Evolutionary conservation across 139 green algal species (phyloP).

Genomic region (Chlamydomonas asymmetrica): DNA sequence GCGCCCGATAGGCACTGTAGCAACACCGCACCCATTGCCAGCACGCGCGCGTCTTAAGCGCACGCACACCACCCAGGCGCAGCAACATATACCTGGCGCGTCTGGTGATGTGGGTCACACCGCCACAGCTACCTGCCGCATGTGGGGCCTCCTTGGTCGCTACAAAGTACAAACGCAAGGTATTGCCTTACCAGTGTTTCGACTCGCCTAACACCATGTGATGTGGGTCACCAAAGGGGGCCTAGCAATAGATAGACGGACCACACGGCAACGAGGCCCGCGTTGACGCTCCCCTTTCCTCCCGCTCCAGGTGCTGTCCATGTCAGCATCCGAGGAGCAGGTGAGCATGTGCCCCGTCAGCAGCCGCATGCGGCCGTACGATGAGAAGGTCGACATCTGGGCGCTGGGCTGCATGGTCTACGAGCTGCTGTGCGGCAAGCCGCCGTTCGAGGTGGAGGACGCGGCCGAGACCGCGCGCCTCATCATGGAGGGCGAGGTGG

Average conservation of each 20-base stretch:
- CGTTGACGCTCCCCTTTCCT: neutral
- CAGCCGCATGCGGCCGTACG: slow-evolving; percentile 21
- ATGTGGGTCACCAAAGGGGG: no score
- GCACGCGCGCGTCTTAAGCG: neutral
- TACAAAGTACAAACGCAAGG: no score
- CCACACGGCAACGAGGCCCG: no score
- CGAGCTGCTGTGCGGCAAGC: slow-evolving; percentile 49
- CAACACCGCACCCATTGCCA: neutral
- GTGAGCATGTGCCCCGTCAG: neutral
- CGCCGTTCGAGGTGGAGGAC: slow-evolving; percentile 52
- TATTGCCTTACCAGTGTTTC: no score
- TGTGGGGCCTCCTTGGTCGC: no score
- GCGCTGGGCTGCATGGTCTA: slow-evolving; percentile 50
- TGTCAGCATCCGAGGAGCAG: slow-evolving; percentile 1
- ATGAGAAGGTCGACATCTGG: slow-evolving; percentile 51
- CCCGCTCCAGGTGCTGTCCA: slow-evolving; percentile 15
- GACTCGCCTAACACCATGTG: no score
- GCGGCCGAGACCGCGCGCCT: slow-evolving; percentile 22
- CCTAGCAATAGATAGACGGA: no score
- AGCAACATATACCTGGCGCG: no score
- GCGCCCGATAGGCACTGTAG: neutral
- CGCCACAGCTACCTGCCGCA: neutral
- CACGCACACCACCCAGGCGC: no score
- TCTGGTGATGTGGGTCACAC: neutral
- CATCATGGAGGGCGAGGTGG: neutral